Conservation (phyloP, 208 protist genomes). For the Trypanosoma rangeli region DNA sequence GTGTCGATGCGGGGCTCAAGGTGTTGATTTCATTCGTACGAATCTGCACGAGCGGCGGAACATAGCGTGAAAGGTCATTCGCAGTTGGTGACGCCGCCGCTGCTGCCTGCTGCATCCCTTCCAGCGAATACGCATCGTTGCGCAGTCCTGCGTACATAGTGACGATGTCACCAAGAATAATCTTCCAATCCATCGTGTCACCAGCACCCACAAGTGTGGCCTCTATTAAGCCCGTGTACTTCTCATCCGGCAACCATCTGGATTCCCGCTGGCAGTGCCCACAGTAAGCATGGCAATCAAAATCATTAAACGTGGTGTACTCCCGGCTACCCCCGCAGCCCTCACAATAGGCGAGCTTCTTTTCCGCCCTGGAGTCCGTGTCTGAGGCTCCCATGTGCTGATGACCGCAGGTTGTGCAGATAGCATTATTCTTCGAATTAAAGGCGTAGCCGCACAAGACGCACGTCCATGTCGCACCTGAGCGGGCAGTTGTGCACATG, state of each 20-base stretch:
- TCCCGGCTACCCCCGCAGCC: slow-evolving; percentile 39
- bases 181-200: slow-evolving; percentile 49
- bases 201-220: slow-evolving; percentile 55
- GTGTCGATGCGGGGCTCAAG: background rate
- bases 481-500: slow-evolving; percentile 77
- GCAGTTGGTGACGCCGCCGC: slow-evolving; percentile 28
- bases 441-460: slow-evolving; percentile 73
- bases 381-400: slow-evolving; percentile 37
- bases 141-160: slow-evolving; percentile 30
- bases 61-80: slow-evolving; percentile 37
- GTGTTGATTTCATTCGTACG: background rate
- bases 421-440: slow-evolving; percentile 46
- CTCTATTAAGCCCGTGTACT: slow-evolving; percentile 46
- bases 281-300: slow-evolving; percentile 52
- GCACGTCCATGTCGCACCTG: slow-evolving; percentile 76
- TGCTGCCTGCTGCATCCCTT: slow-evolving; percentile 36
- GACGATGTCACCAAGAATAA: slow-evolving; percentile 43
- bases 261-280: slow-evolving; percentile 45
- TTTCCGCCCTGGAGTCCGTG: background rate
- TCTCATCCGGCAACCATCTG: slow-evolving; percentile 63
- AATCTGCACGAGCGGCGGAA: slow-evolving; percentile 34
- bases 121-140: slow-evolving; percentile 48
- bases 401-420: slow-evolving; percentile 75
- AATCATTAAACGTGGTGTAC: slow-evolving; percentile 45
- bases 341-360: slow-evolving; percentile 42